Conservation (phyloP, 2,329 filamentous ascomycete species). For the Cordyceps pruinosa region DNA sequence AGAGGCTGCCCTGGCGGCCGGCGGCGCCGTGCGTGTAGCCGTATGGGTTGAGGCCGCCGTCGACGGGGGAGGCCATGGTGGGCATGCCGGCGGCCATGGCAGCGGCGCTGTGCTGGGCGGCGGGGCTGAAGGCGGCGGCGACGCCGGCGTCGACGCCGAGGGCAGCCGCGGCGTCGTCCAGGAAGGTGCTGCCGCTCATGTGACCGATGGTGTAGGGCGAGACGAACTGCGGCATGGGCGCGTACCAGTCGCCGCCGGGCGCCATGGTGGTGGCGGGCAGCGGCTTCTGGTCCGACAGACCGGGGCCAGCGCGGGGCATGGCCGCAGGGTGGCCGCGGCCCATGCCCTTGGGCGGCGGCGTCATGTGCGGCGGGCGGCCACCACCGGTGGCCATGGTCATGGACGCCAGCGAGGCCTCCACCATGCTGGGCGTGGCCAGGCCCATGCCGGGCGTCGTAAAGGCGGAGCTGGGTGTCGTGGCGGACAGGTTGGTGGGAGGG, state of each 20-base stretch:
- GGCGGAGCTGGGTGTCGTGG: conserved; percentile 24
- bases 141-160: conserved; percentile 22
- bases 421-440: conserved; percentile 29
- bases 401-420: not conserved
- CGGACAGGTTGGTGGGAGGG: conserved; percentile 21
- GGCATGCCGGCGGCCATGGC: conserved; percentile 24
- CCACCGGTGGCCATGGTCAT: not conserved
- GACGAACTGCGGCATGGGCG: conserved; percentile 44
- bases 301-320: conserved; percentile 31
- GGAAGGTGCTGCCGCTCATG: conserved; percentile 35
- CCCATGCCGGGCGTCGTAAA: conserved; percentile 30
- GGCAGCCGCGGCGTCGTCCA: conserved; percentile 29
- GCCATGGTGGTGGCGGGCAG: conserved; percentile 35
- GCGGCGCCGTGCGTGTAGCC: conserved; percentile 28
- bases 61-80: conserved; percentile 17
- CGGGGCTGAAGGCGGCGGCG: conserved; percentile 23
- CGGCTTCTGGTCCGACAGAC: conserved; percentile 33
- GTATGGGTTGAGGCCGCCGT: conserved; percentile 11
- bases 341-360: conserved; percentile 24
- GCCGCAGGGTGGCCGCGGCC: conserved; percentile 31
- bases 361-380: conserved; percentile 21
- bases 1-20: conserved; percentile 61
- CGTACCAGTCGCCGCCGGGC: conserved; percentile 46
- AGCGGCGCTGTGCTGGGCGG: conserved; percentile 17
- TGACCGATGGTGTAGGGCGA: conserved; percentile 44